Evolutionary conservation across 768 basidiomycete genomes (phyloP).

Genomic region (Psilocybe cubensis): DNA sequence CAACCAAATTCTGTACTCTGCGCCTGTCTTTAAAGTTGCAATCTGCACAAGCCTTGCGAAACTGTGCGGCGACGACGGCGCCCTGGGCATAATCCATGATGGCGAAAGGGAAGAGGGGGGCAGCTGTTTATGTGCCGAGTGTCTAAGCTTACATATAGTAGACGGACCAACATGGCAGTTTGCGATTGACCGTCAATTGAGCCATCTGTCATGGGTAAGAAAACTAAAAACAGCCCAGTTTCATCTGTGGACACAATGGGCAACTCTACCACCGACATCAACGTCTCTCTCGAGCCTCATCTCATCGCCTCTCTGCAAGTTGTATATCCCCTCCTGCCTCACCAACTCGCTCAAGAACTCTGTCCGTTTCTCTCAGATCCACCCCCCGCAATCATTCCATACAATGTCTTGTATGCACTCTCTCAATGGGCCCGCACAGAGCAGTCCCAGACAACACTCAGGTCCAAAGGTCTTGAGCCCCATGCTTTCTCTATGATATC

Average conservation of each 20-base stretch:
- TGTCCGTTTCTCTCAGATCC: conserved; percentile 38
- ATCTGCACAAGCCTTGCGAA: conserved; percentile 46
- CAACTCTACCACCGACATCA: conserved; percentile 40
- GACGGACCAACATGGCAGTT: conserved; percentile 16
- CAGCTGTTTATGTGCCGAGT: conserved; percentile 4
- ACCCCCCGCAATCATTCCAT: conserved; percentile 56
- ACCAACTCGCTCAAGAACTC: conserved; percentile 45
- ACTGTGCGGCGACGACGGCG: conserved; percentile 28
- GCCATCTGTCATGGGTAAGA: conserved; percentile 13
- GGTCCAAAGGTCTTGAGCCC: conserved; percentile 48
- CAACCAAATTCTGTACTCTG: conserved; percentile 34
- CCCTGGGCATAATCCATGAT: conserved; percentile 24
- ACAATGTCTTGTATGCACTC: conserved; percentile 57
- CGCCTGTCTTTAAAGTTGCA: conserved; percentile 42
- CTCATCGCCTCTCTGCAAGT: conserved; percentile 51
- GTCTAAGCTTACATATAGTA: conserved; percentile 24
- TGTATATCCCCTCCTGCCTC: conserved; percentile 50
- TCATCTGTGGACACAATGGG: conserved; percentile 19
- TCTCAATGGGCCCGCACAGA: conserved; percentile 72
- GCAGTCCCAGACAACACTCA: conserved; percentile 43
- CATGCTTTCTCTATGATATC: conserved; percentile 70
- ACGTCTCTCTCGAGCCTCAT: conserved; percentile 72
- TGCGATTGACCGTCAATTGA: conserved; percentile 1
- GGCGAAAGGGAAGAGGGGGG: conserved; percentile 8
- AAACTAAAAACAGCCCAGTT: conserved; percentile 12